phyloP scores from a whole-genome alignment of 495 filamentous ascomycete genomes.

The Talaromyces ruber region DNA sequence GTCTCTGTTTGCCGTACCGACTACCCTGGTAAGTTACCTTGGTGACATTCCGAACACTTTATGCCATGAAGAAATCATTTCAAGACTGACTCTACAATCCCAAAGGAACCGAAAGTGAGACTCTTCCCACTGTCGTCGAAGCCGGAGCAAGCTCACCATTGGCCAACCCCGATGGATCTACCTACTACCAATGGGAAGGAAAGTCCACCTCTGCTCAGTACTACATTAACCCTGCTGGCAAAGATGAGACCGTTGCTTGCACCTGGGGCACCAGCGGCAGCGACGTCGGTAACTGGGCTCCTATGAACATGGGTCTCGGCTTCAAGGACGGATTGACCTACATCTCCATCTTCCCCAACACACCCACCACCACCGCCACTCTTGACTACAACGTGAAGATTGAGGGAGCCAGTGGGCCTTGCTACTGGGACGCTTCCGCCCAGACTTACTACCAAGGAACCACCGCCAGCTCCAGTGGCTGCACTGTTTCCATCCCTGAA shows the following conservation, averaged over 20 bases:
- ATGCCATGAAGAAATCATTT: too few relatives aligned
- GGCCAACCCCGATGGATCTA: conserved; percentile 61
- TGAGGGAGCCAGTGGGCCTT: conserved; percentile 48
- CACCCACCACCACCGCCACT: conserved; percentile 47
- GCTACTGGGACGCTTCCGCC: conserved; percentile 59
- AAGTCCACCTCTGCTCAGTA: conserved; percentile 83
- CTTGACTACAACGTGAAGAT: conserved; percentile 70
- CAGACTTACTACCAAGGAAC: conserved; percentile 44
- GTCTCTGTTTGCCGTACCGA: conserved; percentile 89
- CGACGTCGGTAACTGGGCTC: conserved; percentile 76
- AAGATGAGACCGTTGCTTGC: conserved; percentile 62
- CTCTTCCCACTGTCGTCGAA: conserved; percentile 59
- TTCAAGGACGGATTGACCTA: conserved; percentile 59
- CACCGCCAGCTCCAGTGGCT: conserved; percentile 45
- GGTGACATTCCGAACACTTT: too few relatives aligned
- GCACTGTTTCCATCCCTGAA: conserved; percentile 47
- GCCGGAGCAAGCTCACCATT: conserved; percentile 46
- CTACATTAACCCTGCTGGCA: conserved; percentile 82
- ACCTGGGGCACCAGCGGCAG: conserved; percentile 59
- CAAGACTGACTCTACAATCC: conserved; percentile 8
- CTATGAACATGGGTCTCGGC: conserved; percentile 80
- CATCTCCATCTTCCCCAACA: conserved; percentile 73
- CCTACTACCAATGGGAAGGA: conserved; percentile 71
- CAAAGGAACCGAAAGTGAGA: conserved; percentile 67
- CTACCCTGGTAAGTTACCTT: conserved; percentile 75